Evolutionary conservation across 495 filamentous ascomycete genomes (phyloP).

Genomic region (Massariosphaeria phaeospora): DNA sequence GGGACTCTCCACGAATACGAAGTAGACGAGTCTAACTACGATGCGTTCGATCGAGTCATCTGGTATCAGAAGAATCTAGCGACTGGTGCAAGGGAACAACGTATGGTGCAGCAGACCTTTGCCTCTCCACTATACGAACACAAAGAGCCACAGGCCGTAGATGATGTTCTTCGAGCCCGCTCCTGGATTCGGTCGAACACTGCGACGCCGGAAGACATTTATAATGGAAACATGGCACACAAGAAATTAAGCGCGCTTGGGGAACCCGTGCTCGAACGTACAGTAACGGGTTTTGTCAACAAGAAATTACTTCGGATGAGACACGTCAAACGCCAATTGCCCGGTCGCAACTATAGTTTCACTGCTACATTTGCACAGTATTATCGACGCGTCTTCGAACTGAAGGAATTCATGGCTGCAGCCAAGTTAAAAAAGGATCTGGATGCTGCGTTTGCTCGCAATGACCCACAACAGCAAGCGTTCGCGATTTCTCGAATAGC

Average conservation of each 20-base stretch:
- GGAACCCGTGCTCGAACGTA: conserved; percentile 29
- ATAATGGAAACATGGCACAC: conserved; percentile 43
- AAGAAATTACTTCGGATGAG: conserved; percentile 2
- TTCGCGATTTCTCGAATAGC: conserved; percentile 44
- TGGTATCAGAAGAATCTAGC: conserved; percentile 29
- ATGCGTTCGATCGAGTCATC: not conserved
- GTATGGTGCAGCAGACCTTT: not conserved
- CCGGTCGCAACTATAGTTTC: conserved; percentile 30
- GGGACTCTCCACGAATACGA: not conserved
- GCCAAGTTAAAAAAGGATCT: conserved; percentile 38
- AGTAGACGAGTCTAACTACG: conserved; percentile 7
- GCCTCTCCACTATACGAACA: conserved; percentile 5
- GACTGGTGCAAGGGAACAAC: not conserved
- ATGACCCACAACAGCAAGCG: conserved; percentile 39
- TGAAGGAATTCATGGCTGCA: conserved; percentile 37
- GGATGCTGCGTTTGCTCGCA: conserved; percentile 42
- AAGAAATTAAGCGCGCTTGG: conserved; percentile 45
- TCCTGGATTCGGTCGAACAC: conserved; percentile 60
- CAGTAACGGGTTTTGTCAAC: conserved; percentile 6
- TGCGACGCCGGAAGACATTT: conserved; percentile 49
- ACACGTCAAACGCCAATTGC: conserved; percentile 13
- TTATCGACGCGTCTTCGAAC: conserved; percentile 51
- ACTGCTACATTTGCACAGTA: conserved; percentile 47
- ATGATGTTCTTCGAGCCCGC: conserved; percentile 42
- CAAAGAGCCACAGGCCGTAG: not conserved